phyloP scores from a whole-genome alignment of 306 rosid genomes.

The Cicer yamashitae region DNA sequence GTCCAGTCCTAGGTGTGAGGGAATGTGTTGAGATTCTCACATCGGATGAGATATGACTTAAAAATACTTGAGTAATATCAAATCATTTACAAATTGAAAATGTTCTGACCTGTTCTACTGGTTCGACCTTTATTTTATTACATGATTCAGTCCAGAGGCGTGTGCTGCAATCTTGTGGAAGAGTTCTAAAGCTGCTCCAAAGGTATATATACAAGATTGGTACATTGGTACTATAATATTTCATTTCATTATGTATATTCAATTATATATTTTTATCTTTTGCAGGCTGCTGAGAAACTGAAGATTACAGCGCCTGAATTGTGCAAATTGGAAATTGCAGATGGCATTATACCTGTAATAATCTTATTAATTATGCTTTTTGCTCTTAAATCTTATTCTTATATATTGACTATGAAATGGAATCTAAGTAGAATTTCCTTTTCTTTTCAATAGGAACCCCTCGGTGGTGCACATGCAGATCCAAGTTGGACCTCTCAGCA shows the following conservation, averaged over 20 bases:
- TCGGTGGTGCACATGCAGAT: constrained; percentile 95
- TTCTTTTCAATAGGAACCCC: constrained; percentile 74
- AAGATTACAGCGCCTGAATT: constrained; percentile 78
- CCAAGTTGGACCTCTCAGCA: constrained; percentile 85
- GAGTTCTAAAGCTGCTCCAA: constrained; percentile 84
- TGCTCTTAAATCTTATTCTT: constrained; percentile 25
- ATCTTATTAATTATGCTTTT: constrained; percentile 39
- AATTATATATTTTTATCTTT: constrained; percentile 23
- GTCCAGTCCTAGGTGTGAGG: too few species aligned
- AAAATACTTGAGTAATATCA: constrained; percentile 12
- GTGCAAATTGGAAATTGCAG: constrained; percentile 73
- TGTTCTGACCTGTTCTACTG: constrained; percentile 44
- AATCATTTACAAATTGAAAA: constrained; percentile 3
- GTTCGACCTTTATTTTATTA: constrained; percentile 51
- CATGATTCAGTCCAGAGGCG: constrained; percentile 85
- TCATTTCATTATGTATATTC: constrained; percentile 24
- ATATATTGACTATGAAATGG: constrained; percentile 19
- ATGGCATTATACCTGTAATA: constrained; percentile 86
- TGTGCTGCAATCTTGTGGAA: constrained; percentile 99
- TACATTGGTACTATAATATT: not conserved
- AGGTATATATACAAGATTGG: constrained; percentile 55
- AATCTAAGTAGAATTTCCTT: constrained; percentile 39
- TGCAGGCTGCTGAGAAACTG: constrained; percentile 88
- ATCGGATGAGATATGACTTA: not conserved
- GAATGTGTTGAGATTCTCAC: too few species aligned